These are phyloP conservation scores for Fraxinus dipetala DNA, from an alignment of 305 asterid species.

Conservation along the genomic window DNA sequence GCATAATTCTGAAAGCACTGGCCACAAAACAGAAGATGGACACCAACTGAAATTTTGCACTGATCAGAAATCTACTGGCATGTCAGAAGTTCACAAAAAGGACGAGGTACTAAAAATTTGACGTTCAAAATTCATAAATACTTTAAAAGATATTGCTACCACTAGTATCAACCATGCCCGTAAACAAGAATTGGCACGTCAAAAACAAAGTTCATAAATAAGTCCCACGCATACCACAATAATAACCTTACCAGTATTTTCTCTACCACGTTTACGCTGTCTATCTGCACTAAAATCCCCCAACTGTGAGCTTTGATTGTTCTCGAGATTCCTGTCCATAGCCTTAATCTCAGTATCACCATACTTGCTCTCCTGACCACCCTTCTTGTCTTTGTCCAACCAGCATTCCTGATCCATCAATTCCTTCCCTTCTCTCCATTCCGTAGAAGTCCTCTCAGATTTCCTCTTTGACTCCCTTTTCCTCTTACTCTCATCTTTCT, in stretches of 20 bases:
- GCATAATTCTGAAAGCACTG: neutral
- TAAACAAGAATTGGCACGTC: constrained; percentile 8
- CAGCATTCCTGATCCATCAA: constrained; percentile 68
- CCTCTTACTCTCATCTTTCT: constrained; percentile 60
- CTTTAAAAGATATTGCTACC: constrained; percentile 5
- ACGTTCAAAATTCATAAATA: neutral
- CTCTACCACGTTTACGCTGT: constrained; percentile 63
- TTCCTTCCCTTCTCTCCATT: constrained; percentile 71
- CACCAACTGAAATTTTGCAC: neutral
- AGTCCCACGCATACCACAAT: constrained; percentile 27
- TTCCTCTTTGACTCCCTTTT: constrained; percentile 74
- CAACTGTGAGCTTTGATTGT: constrained; percentile 48
- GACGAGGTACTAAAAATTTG: neutral
- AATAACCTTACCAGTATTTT: constrained; percentile 70
- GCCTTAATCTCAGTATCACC: constrained; percentile 46
- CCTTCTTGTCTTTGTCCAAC: constrained; percentile 69
- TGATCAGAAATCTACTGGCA: neutral
- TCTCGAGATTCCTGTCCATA: constrained; percentile 41
- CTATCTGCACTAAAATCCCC: constrained; percentile 58
- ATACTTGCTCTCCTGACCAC: constrained; percentile 50
- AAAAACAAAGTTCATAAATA: neutral
- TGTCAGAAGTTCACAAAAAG: neutral
- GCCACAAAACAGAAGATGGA: neutral
- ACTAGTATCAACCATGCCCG: constrained; percentile 3
- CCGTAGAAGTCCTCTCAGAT: constrained; percentile 70